Percentiles rank a stretch among this genome's conserved stretches.
These are phyloP conservation scores for Phytophthora lateralis DNA, from an alignment of 352 stramenopile species.

Conservation along the genomic window DNA sequence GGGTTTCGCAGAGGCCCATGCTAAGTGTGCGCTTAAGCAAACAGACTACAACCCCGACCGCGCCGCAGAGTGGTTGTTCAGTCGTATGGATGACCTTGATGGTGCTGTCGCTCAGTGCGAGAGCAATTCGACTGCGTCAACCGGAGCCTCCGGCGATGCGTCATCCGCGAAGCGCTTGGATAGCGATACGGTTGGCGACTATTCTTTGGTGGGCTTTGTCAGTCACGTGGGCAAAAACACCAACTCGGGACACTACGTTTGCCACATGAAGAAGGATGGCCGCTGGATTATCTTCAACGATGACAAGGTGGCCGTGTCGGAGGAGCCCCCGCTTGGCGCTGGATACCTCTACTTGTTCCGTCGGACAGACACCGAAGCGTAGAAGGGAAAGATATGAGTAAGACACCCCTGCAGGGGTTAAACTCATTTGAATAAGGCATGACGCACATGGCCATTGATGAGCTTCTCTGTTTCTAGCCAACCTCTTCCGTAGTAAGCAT, in stretches of 20 bases:
- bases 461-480: background rate
- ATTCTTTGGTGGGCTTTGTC: conserved; percentile 97
- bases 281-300: conserved; percentile 99
- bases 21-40: conserved; percentile 92
- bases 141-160: conserved; percentile 23
- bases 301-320: conserved; percentile 96
- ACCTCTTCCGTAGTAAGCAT: background rate
- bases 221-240: conserved; percentile 99
- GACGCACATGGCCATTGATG: conserved; percentile 12
- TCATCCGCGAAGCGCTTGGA: conserved; percentile 60
- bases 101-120: conserved; percentile 89
- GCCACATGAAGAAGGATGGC: conserved; percentile 96
- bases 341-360: conserved; percentile 97
- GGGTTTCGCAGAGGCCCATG: conserved; percentile 91
- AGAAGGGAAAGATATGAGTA: conserved; percentile 14
- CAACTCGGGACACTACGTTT: conserved; percentile 98
- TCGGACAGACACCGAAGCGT: conserved; percentile 47
- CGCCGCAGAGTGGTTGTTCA: conserved; percentile 98
- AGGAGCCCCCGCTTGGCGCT: conserved; percentile 93
- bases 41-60: conserved; percentile 92
- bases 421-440: conserved; percentile 15
- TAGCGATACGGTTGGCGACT: conserved; percentile 61
- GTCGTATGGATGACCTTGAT: conserved; percentile 96
- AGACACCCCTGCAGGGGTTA: background rate
- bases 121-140: conserved; percentile 26